These are phyloP conservation scores for Trametes coccinea DNA, from an alignment of 768 basidiomycete species.

Conservation along the genomic window DNA sequence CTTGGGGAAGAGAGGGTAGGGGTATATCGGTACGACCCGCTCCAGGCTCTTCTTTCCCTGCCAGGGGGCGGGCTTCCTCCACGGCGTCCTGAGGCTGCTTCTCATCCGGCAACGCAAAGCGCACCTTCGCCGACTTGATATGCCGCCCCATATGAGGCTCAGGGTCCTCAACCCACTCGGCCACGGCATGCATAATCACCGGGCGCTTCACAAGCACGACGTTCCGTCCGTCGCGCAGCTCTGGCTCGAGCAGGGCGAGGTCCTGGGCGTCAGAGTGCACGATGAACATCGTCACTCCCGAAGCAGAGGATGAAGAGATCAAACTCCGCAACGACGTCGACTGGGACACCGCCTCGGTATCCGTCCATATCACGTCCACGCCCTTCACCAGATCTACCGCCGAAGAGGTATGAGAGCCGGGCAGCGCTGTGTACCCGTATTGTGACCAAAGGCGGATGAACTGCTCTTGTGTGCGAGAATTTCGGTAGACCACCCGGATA, in stretches of 20 bases:
- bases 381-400: constrained; percentile 18
- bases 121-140: constrained; percentile 21
- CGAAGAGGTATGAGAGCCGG: neutral
- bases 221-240: constrained; percentile 20
- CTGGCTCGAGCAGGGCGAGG: constrained; percentile 25
- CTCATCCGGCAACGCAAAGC: constrained; percentile 21
- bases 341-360: constrained; percentile 22
- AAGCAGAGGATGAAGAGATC: constrained; percentile 1
- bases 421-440: constrained; percentile 17
- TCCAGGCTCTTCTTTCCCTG: neutral
- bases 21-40: constrained; percentile 1
- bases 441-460: constrained; percentile 24
- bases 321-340: constrained; percentile 23
- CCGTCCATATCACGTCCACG: constrained; percentile 30
- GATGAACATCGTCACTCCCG: constrained; percentile 22
- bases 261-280: constrained; percentile 26
- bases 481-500: constrained; percentile 27
- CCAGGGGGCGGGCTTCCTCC: constrained; percentile 1
- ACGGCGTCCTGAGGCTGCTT: neutral
- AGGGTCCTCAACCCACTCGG: constrained; percentile 25
- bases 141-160: constrained; percentile 24
- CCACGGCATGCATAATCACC: constrained; percentile 26
- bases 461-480: constrained; percentile 25
- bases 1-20: neutral
- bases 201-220: constrained; percentile 33